Base-by-base conservation (phyloP, 352 stramenopile genomes). In the Pythium sp. region DNA sequence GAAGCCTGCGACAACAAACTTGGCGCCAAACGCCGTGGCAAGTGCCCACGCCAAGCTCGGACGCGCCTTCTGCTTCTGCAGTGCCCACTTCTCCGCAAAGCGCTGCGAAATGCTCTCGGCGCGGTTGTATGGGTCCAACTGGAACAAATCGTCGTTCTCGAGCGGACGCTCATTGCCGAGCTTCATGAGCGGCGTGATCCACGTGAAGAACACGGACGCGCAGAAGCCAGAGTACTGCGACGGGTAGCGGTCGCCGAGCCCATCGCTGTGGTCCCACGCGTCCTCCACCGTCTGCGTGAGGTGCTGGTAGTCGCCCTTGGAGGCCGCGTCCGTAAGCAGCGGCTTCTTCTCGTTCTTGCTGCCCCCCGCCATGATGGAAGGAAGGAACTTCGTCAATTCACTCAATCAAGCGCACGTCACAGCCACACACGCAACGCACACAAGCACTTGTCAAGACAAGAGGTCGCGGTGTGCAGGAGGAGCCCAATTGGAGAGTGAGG, bases 181-280 rank as follows among this genome's bases (percentile, higher is more conserved):
- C 61, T 88, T 72, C 79, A 95, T 90, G 18, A 95, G 59, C 57
- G 82, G 82, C 54, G 83, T 90, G 30, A 95, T 68, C 87, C 87
- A 95, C 58, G 75, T 80, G 70, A 95, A 95, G 41, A 91, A 80
- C 28, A 88, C 72, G 24, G 71, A 72, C n/a, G 79, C 81, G 26
- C 77, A 49, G 58, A 84, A 86, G 12, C 74, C 82, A 6, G 77
- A 75, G 65, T 86, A 70, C 67, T 94, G 79, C 64, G 72, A 76
- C 57, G 83, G 83, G 69, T 83, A 89, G 6, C 74, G 74, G 62
- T 86, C 70, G 36, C 81, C 76, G n/a, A 88, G 69, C 1, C 78
- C 78, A 28, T 60, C 63, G 38, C 41, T 64, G 26, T 55, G 41
- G 57, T 43, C 34, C 41, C 43, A 43, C 7, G 32, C 43, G 5